phyloP scores from a whole-genome alignment of 192 early-diverging fungal genomes.

The Coemansia asiatica region DNA sequence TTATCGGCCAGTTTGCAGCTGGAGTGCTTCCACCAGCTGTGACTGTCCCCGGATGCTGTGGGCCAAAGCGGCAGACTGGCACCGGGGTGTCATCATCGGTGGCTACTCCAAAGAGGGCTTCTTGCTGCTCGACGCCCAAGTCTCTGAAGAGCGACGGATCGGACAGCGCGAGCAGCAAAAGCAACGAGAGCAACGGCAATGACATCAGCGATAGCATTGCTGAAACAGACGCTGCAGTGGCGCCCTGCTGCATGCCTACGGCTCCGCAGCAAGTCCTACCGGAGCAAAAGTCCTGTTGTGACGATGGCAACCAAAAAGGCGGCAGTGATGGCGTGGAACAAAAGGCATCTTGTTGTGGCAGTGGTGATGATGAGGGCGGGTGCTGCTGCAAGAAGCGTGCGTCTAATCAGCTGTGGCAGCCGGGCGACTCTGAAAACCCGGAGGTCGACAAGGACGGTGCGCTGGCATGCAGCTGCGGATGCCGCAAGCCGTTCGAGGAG shows the following conservation, averaged over 20 bases:
- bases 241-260: conserved; percentile 14
- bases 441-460: conserved; percentile 56
- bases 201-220: no score
- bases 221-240: conserved; percentile 6
- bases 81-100: neutral
- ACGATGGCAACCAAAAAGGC: neutral
- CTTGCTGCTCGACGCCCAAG: conserved; percentile 1
- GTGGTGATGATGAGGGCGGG: neutral
- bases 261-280: conserved; percentile 33
- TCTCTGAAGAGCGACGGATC: no score
- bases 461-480: conserved; percentile 61
- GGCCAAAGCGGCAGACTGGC: neutral
- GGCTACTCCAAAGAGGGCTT: neutral
- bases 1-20: neutral
- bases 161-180: neutral
- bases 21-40: neutral
- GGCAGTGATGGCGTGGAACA: no score
- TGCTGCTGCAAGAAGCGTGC: conserved; percentile 16
- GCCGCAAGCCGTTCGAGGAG: conserved; percentile 55
- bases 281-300: conserved; percentile 25
- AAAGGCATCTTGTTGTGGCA: conserved; percentile 5
- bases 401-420: conserved; percentile 24
- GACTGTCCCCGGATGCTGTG: neutral
- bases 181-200: no score
- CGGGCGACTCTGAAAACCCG: conserved; percentile 21